phyloP scores from a whole-genome alignment of 805 yeast species.

The Kurtzmaniella cleridarum region DNA sequence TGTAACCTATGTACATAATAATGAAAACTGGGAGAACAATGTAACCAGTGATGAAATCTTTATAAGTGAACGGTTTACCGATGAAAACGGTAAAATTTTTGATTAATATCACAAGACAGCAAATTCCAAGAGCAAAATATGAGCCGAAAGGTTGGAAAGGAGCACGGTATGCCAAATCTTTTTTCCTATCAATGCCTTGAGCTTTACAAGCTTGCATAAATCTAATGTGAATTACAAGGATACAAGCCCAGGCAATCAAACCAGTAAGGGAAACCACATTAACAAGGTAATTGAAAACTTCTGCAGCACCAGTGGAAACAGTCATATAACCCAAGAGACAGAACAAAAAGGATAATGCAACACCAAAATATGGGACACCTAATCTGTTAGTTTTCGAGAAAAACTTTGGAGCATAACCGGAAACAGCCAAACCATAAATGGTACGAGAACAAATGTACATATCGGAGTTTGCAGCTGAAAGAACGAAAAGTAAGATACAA shows the following conservation, averaged over 20 bases:
- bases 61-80: slow-evolving; percentile 49
- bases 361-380: slow-evolving; percentile 68
- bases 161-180: slow-evolving; percentile 51
- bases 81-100: slow-evolving; percentile 73
- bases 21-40: slow-evolving; percentile 66
- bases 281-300: slow-evolving; percentile 63
- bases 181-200: slow-evolving; percentile 56
- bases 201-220: slow-evolving; percentile 62
- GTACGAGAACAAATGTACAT: slow-evolving; percentile 75
- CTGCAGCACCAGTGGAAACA: slow-evolving; percentile 49
- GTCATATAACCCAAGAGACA: slow-evolving; percentile 69
- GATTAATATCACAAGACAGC: slow-evolving; percentile 51
- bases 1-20: slow-evolving; percentile 53
- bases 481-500: slow-evolving; percentile 68
- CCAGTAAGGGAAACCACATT: slow-evolving; percentile 76
- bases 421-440: slow-evolving; percentile 63
- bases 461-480: slow-evolving; percentile 79
- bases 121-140: slow-evolving; percentile 49
- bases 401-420: slow-evolving; percentile 68
- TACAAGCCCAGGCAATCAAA: slow-evolving; percentile 68
- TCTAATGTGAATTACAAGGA: slow-evolving; percentile 59
- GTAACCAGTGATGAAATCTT: slow-evolving; percentile 71
- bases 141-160: slow-evolving; percentile 70
- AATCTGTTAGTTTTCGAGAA: slow-evolving; percentile 53
- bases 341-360: slow-evolving; percentile 47